These are phyloP conservation scores for Cryptosporidium tyzzeri DNA, from an alignment of 169 alveolate species.

Conservation along the genomic window DNA sequence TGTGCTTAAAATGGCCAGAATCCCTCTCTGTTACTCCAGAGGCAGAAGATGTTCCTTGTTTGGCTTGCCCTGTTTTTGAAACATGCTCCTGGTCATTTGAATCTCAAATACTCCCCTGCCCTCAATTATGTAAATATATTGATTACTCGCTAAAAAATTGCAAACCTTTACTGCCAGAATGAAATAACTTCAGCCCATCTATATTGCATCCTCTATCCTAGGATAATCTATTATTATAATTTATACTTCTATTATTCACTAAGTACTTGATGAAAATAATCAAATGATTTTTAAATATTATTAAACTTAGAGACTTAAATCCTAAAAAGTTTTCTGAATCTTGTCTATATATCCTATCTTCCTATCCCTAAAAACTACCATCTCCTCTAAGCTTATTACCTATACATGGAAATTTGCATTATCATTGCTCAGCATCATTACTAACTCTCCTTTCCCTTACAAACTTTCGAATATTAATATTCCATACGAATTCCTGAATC, in stretches of 20 bases:
- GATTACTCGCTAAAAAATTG: slow-evolving; percentile 27
- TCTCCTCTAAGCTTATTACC: slow-evolving; percentile 40
- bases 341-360: slow-evolving; percentile 18
- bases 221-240: background rate
- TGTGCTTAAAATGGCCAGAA: slow-evolving; percentile 57
- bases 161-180: background rate
- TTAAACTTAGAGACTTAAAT: slow-evolving; percentile 37
- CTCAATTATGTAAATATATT: slow-evolving; percentile 54
- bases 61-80: slow-evolving; percentile 78
- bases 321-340: slow-evolving; percentile 7
- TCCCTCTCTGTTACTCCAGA: slow-evolving; percentile 72
- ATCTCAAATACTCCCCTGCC: slow-evolving; percentile 60
- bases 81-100: slow-evolving; percentile 76
- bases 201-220: background rate
- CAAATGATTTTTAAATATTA: background rate
- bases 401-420: slow-evolving; percentile 23
- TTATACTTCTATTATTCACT: background rate
- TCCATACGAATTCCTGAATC: slow-evolving; percentile 19
- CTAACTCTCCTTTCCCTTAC: slow-evolving; percentile 11
- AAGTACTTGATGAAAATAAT: background rate
- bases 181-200: background rate
- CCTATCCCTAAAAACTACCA: background rate
- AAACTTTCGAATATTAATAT: background rate
- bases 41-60: slow-evolving; percentile 82
- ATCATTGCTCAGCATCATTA: background rate